phyloP scores from a whole-genome alignment of 345 rosid genomes.

The Bruguiera gymnorhiza region DNA sequence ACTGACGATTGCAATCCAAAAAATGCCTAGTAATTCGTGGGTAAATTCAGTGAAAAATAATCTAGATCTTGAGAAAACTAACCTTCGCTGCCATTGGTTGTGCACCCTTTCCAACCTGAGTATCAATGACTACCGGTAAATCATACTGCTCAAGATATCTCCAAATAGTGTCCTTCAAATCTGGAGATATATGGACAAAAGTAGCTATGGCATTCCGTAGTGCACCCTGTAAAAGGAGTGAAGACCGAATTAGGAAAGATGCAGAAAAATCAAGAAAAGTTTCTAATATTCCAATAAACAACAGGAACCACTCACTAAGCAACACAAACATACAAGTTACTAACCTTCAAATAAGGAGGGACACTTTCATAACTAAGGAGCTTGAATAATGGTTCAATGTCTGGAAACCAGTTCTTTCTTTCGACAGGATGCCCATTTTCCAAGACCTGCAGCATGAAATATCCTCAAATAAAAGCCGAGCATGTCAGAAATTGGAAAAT shows the following conservation, averaged over 20 bases:
- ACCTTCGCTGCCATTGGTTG: constrained; percentile 67
- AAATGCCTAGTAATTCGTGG: background rate
- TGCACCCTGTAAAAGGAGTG: constrained; percentile 64
- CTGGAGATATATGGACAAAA: constrained; percentile 72
- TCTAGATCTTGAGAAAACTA: background rate
- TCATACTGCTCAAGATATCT: constrained; percentile 89
- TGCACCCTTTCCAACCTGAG: constrained; percentile 44
- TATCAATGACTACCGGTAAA: constrained; percentile 82
- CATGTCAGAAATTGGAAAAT: background rate
- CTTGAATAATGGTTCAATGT: constrained; percentile 89
- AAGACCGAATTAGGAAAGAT: constrained; percentile 9
- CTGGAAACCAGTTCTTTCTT: constrained; percentile 87
- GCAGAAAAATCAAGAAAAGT: background rate
- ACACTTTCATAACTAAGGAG: constrained; percentile 94
- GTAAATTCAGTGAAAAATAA: background rate
- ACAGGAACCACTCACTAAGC: constrained; percentile 6
- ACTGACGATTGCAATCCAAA: background rate
- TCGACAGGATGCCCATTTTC: constrained; percentile 82
- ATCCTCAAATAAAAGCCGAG: background rate
- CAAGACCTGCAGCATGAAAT: constrained; percentile 47
- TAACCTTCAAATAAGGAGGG: constrained; percentile 88
- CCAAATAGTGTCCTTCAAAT: constrained; percentile 74
- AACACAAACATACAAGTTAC: constrained; percentile 13
- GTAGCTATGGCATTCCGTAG: constrained; percentile 76
- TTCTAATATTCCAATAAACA: background rate